Evolutionary conservation across 225 moss, liverwort and hornwort genomes (phyloP), one percentile per base, ranked within the genome.

Genomic region (Anthoceros angustus): DNA sequence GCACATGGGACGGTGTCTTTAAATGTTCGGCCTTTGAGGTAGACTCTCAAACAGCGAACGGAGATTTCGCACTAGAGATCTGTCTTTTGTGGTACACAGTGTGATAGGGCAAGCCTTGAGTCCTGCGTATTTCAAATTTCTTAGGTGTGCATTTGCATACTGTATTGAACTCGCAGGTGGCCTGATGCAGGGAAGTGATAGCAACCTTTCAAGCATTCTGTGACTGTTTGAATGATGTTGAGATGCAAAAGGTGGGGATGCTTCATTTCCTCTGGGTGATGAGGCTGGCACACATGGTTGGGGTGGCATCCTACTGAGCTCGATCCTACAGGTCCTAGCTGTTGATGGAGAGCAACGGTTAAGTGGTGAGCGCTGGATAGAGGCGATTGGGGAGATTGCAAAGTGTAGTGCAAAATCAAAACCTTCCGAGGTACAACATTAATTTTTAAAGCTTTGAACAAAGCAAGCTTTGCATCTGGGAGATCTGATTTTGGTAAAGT

Each of bases 321-420:
- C 65, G 61, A 68, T 39, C 32, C 2, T 66, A 41, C 84, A 98
- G 95, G 91, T 98, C 73, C 68, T 98, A 74, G 82, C 88, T 69
- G 85, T 74, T 75, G 95, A 98, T 76, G 95, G 95, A 32, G 95
- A 89, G 77, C 81, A 86, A 63, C 95, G 95, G 66, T 75, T 98
- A 69, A 78, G 68, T 64, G 88, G 95, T 62, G 95, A 98, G 60
- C 80, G 87, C 40, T 98, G 95, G 95, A 85, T 91, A 77, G 95
- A 98, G 83, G 91, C 95, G 74, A 81, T 98, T 66, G 91, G 88
- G 78, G 95, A 98, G 79, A 98, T 98, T 72, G 91, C 91, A 63
- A 86, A 83, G 49, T 98, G 95, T 70, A 91, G 91, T 72, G 86
- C 91, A 67, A 86, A 82, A 65, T 80, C 85, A 70, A 88, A 76